Conservation (phyloP, 192 early-diverging fungal genomes). For the Dissophora globulifera region DNA sequence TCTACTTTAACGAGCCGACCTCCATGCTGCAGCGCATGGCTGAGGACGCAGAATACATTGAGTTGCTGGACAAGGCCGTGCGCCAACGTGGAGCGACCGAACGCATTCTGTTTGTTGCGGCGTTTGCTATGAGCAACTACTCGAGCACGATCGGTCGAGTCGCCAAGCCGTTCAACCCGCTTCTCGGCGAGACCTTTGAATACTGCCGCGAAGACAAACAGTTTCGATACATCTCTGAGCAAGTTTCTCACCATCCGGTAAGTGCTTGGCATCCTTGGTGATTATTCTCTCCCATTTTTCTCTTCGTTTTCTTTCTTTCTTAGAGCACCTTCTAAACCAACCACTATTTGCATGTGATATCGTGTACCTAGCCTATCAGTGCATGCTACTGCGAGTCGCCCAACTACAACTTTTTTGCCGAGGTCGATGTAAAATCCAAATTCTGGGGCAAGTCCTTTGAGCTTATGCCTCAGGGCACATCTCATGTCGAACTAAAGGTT, state of each 20-base stretch:
- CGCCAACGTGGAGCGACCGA: conserved; percentile 65
- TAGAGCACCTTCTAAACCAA: no score
- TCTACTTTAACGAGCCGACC: conserved; percentile 91
- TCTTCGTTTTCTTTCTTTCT: no score
- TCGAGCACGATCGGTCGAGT: conserved; percentile 82
- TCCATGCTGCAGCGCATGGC: conserved; percentile 88
- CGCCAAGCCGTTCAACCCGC: conserved; percentile 92
- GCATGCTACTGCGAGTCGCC: conserved; percentile 88
- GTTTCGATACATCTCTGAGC: conserved; percentile 87
- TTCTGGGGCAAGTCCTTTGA: conserved; percentile 90
- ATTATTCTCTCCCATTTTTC: background rate
- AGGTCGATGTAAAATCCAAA: conserved; percentile 87
- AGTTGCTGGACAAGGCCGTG: conserved; percentile 80
- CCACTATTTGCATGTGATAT: no score
- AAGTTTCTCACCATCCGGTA: conserved; percentile 90
- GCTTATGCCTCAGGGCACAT: conserved; percentile 81
- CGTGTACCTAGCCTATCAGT: conserved; percentile 71
- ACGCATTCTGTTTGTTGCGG: conserved; percentile 83
- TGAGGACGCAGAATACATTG: conserved; percentile 88
- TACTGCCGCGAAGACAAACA: conserved; percentile 80
- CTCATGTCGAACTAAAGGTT: conserved; percentile 82
- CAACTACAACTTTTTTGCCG: conserved; percentile 85
- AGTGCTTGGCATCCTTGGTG: no score
- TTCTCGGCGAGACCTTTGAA: conserved; percentile 93
- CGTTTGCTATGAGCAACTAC: conserved; percentile 90